phyloP scores from a whole-genome alignment of 2,329 filamentous ascomycete species.

The Cryphonectria radicalis region DNA sequence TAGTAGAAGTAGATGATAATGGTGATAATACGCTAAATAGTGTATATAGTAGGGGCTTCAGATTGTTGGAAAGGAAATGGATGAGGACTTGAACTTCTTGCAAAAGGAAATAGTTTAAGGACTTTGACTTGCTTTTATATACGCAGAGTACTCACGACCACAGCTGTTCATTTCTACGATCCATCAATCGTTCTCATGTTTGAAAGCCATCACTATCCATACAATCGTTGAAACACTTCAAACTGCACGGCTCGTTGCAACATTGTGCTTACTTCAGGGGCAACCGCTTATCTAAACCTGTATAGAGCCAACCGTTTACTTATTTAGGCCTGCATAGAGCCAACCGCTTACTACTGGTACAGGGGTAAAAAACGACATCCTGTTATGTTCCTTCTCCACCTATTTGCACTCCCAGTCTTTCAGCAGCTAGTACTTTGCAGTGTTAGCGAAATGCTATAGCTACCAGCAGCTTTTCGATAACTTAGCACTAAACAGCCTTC shows the following conservation, averaged over 20 bases:
- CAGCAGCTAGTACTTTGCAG: too few relatives aligned
- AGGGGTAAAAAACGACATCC: too few relatives aligned
- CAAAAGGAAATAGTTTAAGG: conserved; percentile 1
- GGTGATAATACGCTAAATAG: neutral
- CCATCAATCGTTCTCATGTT: too few relatives aligned
- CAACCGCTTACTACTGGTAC: neutral
- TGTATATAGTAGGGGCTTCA: neutral
- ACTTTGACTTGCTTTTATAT: neutral
- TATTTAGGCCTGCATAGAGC: neutral
- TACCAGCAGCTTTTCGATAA: too few relatives aligned
- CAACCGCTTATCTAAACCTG: neutral
- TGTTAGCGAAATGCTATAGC: too few relatives aligned
- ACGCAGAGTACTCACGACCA: neutral
- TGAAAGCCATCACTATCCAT: neutral
- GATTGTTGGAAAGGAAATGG: conserved; percentile 3
- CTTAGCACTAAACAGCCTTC: too few relatives aligned
- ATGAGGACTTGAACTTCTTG: neutral
- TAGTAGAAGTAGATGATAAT: neutral
- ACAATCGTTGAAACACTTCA: neutral
- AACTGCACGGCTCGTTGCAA: neutral
- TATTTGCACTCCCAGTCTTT: too few relatives aligned
- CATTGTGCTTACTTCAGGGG: neutral
- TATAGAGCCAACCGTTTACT: neutral
- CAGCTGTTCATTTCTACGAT: too few relatives aligned
- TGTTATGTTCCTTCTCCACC: too few relatives aligned